Percentiles rank a stretch among this genome's conserved stretches.
Evolutionary conservation across 2,329 filamentous ascomycete species (phyloP).

Genomic region (Penicillium verrucosum): DNA sequence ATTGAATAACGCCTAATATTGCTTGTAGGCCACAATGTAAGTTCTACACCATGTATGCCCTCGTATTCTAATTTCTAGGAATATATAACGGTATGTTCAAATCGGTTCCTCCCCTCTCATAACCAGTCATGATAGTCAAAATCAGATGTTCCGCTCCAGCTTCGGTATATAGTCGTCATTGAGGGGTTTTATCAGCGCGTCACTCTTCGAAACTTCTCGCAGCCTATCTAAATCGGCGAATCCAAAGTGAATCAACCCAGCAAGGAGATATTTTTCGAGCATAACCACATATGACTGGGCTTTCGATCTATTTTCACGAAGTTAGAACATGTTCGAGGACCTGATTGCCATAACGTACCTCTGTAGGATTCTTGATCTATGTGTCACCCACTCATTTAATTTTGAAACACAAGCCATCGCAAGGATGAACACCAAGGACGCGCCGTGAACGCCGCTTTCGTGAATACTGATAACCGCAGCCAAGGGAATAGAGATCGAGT

Average conservation of each 20-base stretch:
- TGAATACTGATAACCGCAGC: not conserved
- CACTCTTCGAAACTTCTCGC: not conserved
- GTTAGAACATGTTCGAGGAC: not conserved
- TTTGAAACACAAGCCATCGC: not conserved
- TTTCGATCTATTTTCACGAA: not conserved
- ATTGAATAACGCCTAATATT: not conserved
- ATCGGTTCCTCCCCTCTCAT: not conserved
- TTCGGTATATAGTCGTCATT: not conserved
- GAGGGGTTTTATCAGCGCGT: not conserved
- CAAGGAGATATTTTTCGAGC: not conserved
- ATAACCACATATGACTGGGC: not conserved
- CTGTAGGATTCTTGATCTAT: not conserved
- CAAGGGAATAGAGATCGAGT: constrained; percentile 2
- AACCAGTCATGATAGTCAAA: too few species aligned
- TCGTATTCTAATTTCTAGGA: not conserved
- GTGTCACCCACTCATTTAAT: not conserved
- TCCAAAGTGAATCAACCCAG: not conserved
- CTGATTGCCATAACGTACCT: not conserved
- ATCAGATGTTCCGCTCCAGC: not conserved
- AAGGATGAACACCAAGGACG: not conserved
- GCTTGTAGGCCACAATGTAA: not conserved
- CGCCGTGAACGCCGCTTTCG: not conserved
- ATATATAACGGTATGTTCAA: not conserved
- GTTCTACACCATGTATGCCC: not conserved
- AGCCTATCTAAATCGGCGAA: not conserved